These are phyloP conservation scores for Penicillium macrosclerotiorum DNA, from an alignment of 495 filamentous ascomycete species.

Conservation along the genomic window DNA sequence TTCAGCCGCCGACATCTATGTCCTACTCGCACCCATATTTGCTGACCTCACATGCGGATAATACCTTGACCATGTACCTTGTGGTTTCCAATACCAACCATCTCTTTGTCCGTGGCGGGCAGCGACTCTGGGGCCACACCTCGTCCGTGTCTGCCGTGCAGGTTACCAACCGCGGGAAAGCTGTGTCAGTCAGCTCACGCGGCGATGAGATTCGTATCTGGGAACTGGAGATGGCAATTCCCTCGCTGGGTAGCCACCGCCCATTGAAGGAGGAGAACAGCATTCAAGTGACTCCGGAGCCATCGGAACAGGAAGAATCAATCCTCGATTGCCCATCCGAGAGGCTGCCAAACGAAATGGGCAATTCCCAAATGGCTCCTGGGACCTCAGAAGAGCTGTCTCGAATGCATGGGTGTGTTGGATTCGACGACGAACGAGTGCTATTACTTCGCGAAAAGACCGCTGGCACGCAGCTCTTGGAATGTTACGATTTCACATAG, in stretches of 20 bases:
- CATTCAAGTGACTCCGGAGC: slow-evolving; percentile 51
- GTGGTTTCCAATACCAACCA: slow-evolving; percentile 68
- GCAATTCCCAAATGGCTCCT: not conserved
- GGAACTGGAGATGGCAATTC: slow-evolving; percentile 81
- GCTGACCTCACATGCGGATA: slow-evolving; percentile 82
- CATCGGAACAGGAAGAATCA: slow-evolving; percentile 14
- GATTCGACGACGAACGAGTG: slow-evolving; percentile 93
- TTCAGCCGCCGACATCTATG: slow-evolving; percentile 63
- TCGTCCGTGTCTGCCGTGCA: slow-evolving; percentile 85
- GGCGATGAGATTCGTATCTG: slow-evolving; percentile 90
- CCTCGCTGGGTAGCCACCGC: slow-evolving; percentile 38
- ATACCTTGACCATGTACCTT: slow-evolving; percentile 85
- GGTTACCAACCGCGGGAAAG: slow-evolving; percentile 83
- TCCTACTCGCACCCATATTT: slow-evolving; percentile 92
- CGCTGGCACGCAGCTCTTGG: slow-evolving; percentile 66
- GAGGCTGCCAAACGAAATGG: not conserved
- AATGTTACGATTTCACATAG: slow-evolving; percentile 91
- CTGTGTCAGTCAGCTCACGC: slow-evolving; percentile 77
- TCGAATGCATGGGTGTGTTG: slow-evolving; percentile 62
- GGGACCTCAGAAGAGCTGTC: slow-evolving; percentile 4
- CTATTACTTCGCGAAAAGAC: slow-evolving; percentile 75
- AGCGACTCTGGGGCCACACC: slow-evolving; percentile 88
- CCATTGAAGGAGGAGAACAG: slow-evolving; percentile 47
- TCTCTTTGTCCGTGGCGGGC: slow-evolving; percentile 71
- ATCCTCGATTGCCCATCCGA: not conserved